Conservation (phyloP, 2,329 filamentous ascomycete species). For the Xylaria sp. region DNA sequence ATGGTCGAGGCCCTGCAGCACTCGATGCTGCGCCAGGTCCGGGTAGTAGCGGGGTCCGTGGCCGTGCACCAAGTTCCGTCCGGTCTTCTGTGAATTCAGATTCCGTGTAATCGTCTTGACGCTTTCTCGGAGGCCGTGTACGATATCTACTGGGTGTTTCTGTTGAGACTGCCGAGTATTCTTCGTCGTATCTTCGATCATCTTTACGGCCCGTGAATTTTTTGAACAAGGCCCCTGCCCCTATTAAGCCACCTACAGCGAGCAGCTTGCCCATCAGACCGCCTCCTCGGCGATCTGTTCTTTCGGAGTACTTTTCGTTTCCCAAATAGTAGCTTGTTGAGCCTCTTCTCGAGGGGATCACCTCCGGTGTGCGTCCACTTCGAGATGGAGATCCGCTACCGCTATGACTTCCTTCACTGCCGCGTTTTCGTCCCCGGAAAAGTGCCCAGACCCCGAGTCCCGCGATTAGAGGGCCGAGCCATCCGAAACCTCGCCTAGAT, state of each 20-base stretch:
- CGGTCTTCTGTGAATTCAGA: constrained; percentile 62
- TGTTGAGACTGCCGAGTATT: constrained; percentile 71
- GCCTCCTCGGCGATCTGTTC: constrained; percentile 54
- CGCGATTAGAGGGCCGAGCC: constrained; percentile 66
- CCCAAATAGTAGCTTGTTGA: constrained; percentile 70
- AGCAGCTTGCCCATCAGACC: constrained; percentile 71
- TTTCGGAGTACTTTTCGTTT: constrained; percentile 74
- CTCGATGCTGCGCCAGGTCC: constrained; percentile 62
- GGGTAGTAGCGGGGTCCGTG: constrained; percentile 59
- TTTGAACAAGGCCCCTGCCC: constrained; percentile 71
- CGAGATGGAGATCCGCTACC: constrained; percentile 51
- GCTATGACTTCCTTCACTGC: constrained; percentile 55
- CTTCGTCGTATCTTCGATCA: constrained; percentile 62
- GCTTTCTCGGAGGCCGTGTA: constrained; percentile 43
- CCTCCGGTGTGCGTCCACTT: constrained; percentile 58
- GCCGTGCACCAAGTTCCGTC: constrained; percentile 47
- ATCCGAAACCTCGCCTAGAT: constrained; percentile 58
- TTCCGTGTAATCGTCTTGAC: constrained; percentile 51
- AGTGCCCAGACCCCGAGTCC: constrained; percentile 63
- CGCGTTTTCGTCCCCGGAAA: constrained; percentile 58
- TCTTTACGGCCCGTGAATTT: constrained; percentile 67
- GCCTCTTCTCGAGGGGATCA: constrained; percentile 62
- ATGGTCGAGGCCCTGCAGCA: constrained; percentile 58
- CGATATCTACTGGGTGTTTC: constrained; percentile 67
- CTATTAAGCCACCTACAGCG: constrained; percentile 69